phyloP scores from a whole-genome alignment of 345 rosid species.

The Melaleuca alternifolia region DNA sequence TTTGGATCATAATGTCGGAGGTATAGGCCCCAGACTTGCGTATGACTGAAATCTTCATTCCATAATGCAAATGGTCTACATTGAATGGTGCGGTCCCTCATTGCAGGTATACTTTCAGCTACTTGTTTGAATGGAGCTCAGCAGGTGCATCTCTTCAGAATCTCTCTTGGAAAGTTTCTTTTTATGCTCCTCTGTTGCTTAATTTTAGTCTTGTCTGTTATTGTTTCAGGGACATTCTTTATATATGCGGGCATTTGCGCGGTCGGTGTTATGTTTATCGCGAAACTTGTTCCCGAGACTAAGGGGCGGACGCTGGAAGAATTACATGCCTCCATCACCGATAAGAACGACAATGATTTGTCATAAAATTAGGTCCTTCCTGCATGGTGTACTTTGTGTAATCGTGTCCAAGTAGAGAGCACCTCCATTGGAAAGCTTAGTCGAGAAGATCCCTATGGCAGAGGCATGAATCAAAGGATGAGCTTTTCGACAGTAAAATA shows the following conservation, averaged over 20 bases:
- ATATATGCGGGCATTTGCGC: constrained; percentile 19
- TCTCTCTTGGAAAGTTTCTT: not conserved
- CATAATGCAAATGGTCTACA: not conserved
- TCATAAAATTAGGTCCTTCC: not conserved
- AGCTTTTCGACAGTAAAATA: not conserved
- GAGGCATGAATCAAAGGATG: not conserved
- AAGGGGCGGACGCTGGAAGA: constrained; percentile 41
- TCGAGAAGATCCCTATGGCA: not conserved
- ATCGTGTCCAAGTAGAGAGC: too few species aligned
- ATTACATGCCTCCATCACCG: constrained; percentile 26
- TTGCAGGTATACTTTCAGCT: constrained; percentile 22
- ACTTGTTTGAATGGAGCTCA: constrained; percentile 25
- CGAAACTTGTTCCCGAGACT: constrained; percentile 38
- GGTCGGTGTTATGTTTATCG: constrained; percentile 21
- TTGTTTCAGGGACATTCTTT: constrained; percentile 7
- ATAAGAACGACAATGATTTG: not conserved
- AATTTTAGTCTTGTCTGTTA: not conserved
- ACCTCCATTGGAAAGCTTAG: not conserved
- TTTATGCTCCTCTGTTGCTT: not conserved
- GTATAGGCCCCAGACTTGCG: constrained; percentile 2
- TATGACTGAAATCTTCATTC: not conserved
- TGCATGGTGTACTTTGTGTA: not conserved
- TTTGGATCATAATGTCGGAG: constrained; percentile 71
- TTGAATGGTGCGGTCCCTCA: not conserved
- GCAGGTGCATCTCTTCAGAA: constrained; percentile 9